Base-by-base conservation (phyloP, 768 basidiomycete species). In the Chlorophyllum brunneum region DNA sequence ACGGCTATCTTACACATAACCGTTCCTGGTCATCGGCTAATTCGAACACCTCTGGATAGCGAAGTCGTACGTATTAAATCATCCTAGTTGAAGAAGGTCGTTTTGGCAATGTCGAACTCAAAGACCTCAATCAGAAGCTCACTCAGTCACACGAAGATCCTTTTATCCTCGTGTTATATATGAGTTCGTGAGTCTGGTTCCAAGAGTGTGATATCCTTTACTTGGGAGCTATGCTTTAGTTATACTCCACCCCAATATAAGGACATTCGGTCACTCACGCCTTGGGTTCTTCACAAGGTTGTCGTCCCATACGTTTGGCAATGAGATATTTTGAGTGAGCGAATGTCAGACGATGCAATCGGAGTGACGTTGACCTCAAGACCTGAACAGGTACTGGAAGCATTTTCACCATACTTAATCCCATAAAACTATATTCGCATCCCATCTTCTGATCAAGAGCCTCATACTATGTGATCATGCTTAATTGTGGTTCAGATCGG, bases 61-160 rank as follows among this genome's bases (percentile, higher is more conserved):
- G 49, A 51, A 26, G 40, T 51, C 7, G 49, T 42, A 31, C 49
- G 42, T 11, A 51, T 51, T 29, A 34, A 11, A 7, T 18, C 48
- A 11, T 27, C n/a, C 3, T 27, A 23, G 30, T 18, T 50, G 30
- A 42, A 33, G 15, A 30, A 40, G 26, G 38, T 26, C 4, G 48
- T 11, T 50, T 50, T 26, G 23, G 15, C 18, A 30, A 41, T 5
- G 39, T 30, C n/a, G 39, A 42, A 22, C 48, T 42, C 29, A 50
- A 41, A 15, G 39, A 42, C 2, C 38, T 42, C 39, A 31, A 50
- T 15, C 3, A 16, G 5, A 18, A 20, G 18, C 48, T 50, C 18
- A 39, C 30, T 8, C 27, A 50, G 13, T 33, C 27, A 1, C 39
- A 41, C 18, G 48, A 39, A 3, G 39, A 50, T 18, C 48, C 38